These are phyloP conservation scores for Fagopyrum tataricum DNA, from an alignment of 148 eudicot genomes.

Conservation along the genomic window DNA sequence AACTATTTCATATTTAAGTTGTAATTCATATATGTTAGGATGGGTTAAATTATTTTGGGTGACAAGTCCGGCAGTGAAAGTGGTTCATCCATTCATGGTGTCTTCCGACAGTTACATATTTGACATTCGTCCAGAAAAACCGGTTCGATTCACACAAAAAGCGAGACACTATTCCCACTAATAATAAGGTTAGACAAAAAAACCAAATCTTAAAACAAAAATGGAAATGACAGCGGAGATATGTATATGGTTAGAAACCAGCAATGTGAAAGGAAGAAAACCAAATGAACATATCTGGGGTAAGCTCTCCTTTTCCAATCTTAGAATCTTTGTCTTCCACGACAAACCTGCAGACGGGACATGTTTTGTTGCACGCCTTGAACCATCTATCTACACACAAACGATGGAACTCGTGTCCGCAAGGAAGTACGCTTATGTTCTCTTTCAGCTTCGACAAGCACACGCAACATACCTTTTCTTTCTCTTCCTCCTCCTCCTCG, in stretches of 20 bases:
- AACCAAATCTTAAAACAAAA: too few relatives aligned
- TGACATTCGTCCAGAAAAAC: too few relatives aligned
- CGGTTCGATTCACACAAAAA: too few relatives aligned
- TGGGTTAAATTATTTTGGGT: too few relatives aligned
- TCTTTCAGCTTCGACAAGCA: constrained; percentile 51
- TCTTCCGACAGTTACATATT: too few relatives aligned
- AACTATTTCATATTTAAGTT: too few relatives aligned
- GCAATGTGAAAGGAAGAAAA: constrained; percentile 86
- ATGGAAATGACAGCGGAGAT: too few relatives aligned
- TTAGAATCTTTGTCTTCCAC: constrained; percentile 36
- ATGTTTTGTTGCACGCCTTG: constrained; percentile 40
- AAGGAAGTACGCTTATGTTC: constrained; percentile 41
- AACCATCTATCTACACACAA: constrained; percentile 56
- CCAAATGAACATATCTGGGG: constrained; percentile 76
- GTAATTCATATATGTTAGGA: too few relatives aligned
- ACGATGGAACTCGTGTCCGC: constrained; percentile 58
- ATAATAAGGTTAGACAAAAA: too few relatives aligned
- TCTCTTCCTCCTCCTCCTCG: not conserved
- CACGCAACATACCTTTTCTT: constrained; percentile 43
- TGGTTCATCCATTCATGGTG: too few relatives aligned
- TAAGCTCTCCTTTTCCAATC: constrained; percentile 23
- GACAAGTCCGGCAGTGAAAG: too few relatives aligned
- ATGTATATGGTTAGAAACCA: constrained; percentile 32
- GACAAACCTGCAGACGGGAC: constrained; percentile 69
- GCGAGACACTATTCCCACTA: too few relatives aligned